These are phyloP conservation scores for Pichia sporocuriosa DNA, from an alignment of 805 yeast genomes.

Conservation along the genomic window DNA sequence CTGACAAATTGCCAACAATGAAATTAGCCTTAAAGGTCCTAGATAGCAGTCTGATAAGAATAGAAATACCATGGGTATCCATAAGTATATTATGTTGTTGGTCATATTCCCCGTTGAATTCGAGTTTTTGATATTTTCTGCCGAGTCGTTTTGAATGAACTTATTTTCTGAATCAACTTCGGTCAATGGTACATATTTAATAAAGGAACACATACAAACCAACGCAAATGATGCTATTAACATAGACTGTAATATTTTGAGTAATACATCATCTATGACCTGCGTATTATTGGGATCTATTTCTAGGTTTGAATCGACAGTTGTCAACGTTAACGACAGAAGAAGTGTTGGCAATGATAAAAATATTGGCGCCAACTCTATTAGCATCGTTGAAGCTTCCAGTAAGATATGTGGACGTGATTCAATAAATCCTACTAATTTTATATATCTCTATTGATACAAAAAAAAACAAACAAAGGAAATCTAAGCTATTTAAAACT, in stretches of 20 bases:
- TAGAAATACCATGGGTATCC: conserved; percentile 16
- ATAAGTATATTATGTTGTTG: conserved; percentile 2
- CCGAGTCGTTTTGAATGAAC: no score
- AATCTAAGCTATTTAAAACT: no score
- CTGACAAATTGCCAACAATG: conserved; percentile 20
- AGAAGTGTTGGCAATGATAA: conserved; percentile 30
- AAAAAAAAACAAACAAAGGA: no score
- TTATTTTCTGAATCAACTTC: background rate
- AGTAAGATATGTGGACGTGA: no score
- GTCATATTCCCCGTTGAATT: no score
- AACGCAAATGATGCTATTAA: conserved; percentile 23
- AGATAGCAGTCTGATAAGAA: conserved; percentile 21
- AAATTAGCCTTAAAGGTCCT: conserved; percentile 24
- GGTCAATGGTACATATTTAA: background rate
- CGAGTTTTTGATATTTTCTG: no score
- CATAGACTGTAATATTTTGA: conserved; percentile 9
- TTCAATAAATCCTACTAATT: no score
- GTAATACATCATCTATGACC: background rate
- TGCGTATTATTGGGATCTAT: no score
- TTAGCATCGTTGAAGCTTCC: background rate
- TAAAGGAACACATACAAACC: conserved; percentile 4
- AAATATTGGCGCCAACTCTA: conserved; percentile 26
- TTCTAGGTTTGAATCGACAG: background rate
- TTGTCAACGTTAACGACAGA: conserved; percentile 25
- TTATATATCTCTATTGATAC: no score